Evolutionary conservation across 495 filamentous ascomycete genomes (phyloP), one percentile per base, ranked within the genome.

Genomic region (Hypoxylon trugodes): DNA sequence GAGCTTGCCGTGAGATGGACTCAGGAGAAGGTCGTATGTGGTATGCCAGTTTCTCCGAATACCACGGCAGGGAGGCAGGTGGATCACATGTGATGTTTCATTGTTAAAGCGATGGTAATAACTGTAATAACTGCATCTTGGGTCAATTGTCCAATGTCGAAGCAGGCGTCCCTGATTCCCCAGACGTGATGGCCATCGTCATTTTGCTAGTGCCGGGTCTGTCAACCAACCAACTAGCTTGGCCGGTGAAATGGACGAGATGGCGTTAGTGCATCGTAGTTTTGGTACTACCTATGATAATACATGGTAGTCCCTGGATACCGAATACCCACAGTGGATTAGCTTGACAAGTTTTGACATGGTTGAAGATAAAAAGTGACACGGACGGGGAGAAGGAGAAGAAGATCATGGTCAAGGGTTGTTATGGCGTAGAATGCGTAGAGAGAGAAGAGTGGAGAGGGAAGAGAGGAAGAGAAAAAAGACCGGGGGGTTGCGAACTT

Each of bases 71-170:
- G 43, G 30, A 66, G 62, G n/a, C 37, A 33, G 26, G 24, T 32
- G 36, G 18, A 56, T 56, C 55, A 50, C 62, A 66, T 66, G 63
- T 66, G 33, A 66, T 61, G 63, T 66, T 61, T 61, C 50, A 61
- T 61, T 41, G 15, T 47, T 24, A 12, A 47, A 8, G 40, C 22
- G 19, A n/a, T 32, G 10, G 22, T 6, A 38, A 51, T n/a, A n/a
- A n/a, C n/a, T n/a, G 15, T 12, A 45, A n/a, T 26, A 26, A 38
- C 22, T 30, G 25, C 38, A 38, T 42, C 24, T 22, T 38, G 18
- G 12, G 3, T 18, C 9, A 19, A 9, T 35, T 15, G 38, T 48
- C 37, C 51, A 55, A 66, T 46, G 12, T 13, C 30, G 24, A 13
- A 46, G 30, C 24, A 7, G 42, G 4, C 19, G 41, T 37, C 45